Base-by-base conservation (phyloP, 805 yeast genomes). In the Hanseniaspora taiwanica region DNA sequence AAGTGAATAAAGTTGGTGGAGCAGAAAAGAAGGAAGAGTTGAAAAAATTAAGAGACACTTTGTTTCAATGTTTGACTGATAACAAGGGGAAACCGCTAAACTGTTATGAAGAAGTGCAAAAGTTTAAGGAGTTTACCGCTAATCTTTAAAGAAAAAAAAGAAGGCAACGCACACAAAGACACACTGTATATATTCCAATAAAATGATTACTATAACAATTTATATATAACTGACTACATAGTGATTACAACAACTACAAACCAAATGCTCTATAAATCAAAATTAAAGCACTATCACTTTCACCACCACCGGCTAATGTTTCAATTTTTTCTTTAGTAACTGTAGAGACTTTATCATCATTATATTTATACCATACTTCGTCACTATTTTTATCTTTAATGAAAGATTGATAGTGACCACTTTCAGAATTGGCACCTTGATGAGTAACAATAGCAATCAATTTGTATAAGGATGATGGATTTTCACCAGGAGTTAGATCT, bases 381-480 rank as follows among this genome's bases (percentile, higher is more conserved):
- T 82, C 87, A 53, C 79, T 85, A 16, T 60, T 62, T 25, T 68
- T 74, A 58, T 87, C 91, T 51, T 73, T 78, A 13, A 81, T 78
- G 63, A 83, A 91, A 21, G 89, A 78, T 63, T 87, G 96, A 61
- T 91, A 91, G 62, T 91, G 99, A 14, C 99, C 99, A 21, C 95
- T 81, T 58, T 91, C 97, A 0, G 97, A 96, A 35, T 87, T 77
- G 6, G 95, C 78, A 38, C 99, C 99, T 54, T 80, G 81, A 63
- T 91, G 99, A 1, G 97, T 85, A 44, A 91, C 75, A 19, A 91
- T 74, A 2, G 94, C 85, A 29, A 68, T 65, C 48, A 91, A 71
- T 48, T 85, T 86, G 55, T 91, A 91, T 29, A 91, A 73, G 1
- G 91, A 84, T 1, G 93, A 78, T 5, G 94, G 89, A 54, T 89